Percentiles rank a stretch among this genome's conserved stretches.
These are phyloP conservation scores for Omphalea diandra DNA, from an alignment of 441 rosid genomes.

Conservation along the genomic window DNA sequence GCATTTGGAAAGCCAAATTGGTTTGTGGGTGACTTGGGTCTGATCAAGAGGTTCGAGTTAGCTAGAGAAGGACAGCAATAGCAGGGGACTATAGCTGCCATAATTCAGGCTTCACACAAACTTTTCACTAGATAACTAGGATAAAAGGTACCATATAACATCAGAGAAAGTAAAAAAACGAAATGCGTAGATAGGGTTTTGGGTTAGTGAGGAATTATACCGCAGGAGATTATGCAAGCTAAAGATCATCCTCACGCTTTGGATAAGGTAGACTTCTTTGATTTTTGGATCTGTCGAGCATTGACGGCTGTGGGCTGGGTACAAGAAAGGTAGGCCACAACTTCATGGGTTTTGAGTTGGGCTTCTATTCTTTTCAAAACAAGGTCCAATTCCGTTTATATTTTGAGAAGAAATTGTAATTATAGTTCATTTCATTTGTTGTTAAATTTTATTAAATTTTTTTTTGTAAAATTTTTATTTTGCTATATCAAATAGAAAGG, in stretches of 20 bases:
- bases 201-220: neutral
- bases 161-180: too few species aligned
- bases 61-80: conserved; percentile 37
- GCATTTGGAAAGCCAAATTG: conserved; percentile 20
- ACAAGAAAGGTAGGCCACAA: neutral
- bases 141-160: conserved; percentile 21
- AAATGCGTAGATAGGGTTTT: conserved; percentile 26
- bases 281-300: neutral
- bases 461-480: too few species aligned
- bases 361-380: too few species aligned
- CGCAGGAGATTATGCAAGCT: neutral
- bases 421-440: too few species aligned
- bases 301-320: neutral
- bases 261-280: conserved; percentile 43
- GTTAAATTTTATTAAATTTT: too few species aligned
- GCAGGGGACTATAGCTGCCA: conserved; percentile 46
- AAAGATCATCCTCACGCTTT: conserved; percentile 35
- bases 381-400: too few species aligned
- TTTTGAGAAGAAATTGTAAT: too few species aligned
- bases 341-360: neutral
- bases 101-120: conserved; percentile 14
- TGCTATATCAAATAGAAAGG: too few species aligned
- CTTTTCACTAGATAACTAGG: conserved; percentile 2
- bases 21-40: conserved; percentile 29
- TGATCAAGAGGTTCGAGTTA: conserved; percentile 27